Percentiles rank a stretch among this genome's conserved stretches.
Evolutionary conservation across 306 rosid genomes (phyloP).

Genomic region (cucumber (Cucumis sativus)): DNA sequence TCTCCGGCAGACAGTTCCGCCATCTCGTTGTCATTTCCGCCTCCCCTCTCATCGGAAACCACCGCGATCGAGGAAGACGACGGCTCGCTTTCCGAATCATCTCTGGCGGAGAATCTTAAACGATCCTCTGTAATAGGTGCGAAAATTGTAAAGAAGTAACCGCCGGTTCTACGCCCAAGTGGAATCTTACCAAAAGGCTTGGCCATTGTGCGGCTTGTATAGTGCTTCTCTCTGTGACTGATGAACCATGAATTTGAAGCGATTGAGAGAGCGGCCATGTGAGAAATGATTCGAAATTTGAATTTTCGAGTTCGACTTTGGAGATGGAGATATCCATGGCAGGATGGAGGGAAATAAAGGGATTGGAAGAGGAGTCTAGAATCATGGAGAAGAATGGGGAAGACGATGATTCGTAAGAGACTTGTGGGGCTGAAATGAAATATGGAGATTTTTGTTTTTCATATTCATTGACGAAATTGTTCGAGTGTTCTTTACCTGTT

Average conservation of each 20-base stretch:
- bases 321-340: not conserved
- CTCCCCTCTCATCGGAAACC: conserved; percentile 19
- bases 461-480: not conserved
- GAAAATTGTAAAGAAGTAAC: conserved; percentile 14
- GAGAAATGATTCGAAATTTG: not conserved
- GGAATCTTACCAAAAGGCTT: conserved; percentile 8
- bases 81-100: conserved; percentile 20
- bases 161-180: conserved; percentile 6
- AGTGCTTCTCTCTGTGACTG: not conserved
- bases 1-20: conserved; percentile 7
- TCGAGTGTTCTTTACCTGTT: not conserved
- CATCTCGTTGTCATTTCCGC: conserved; percentile 7
- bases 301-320: not conserved
- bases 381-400: conserved; percentile 2
- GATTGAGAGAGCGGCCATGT: conserved; percentile 44
- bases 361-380: not conserved
- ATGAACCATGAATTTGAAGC: conserved; percentile 14
- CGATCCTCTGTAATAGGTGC: conserved; percentile 10
- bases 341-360: not conserved
- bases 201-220: not conserved
- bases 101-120: conserved; percentile 28
- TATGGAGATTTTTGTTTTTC: not conserved
- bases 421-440: not conserved
- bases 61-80: conserved; percentile 26
- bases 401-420: not conserved